phyloP scores from a whole-genome alignment of 2,329 filamentous ascomycete genomes.

The Claviceps maximensis region DNA sequence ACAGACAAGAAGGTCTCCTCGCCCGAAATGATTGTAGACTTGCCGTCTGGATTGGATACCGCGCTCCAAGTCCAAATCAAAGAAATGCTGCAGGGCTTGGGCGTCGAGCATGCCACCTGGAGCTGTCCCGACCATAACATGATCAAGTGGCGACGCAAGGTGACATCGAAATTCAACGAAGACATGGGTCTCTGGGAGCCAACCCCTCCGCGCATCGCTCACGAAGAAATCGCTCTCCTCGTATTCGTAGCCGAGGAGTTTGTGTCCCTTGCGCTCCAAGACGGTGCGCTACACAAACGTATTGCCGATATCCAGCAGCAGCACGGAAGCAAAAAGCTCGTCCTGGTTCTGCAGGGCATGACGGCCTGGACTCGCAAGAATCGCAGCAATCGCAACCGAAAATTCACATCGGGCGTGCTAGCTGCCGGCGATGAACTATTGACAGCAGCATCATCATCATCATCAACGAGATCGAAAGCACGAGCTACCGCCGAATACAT shows the following conservation, averaged over 20 bases:
- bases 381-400: constrained; percentile 50
- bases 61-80: constrained; percentile 32
- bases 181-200: constrained; percentile 53
- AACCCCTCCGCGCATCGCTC: constrained; percentile 32
- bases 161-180: constrained; percentile 49
- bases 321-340: constrained; percentile 39
- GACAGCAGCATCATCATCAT: constrained; percentile 14
- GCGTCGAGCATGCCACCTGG: constrained; percentile 33
- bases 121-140: constrained; percentile 35
- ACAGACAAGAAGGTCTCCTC: constrained; percentile 62
- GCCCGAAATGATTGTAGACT: constrained; percentile 64
- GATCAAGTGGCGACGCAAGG: constrained; percentile 56
- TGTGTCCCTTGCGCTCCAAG: constrained; percentile 41
- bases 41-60: constrained; percentile 43
- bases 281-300: constrained; percentile 46
- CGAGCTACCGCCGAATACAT: constrained; percentile 32
- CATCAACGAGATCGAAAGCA: constrained; percentile 20
- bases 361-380: constrained; percentile 55
- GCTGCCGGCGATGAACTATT: constrained; percentile 18
- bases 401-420: constrained; percentile 53
- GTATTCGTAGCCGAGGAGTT: constrained; percentile 52
- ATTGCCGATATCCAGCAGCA: constrained; percentile 38
- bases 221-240: constrained; percentile 50
- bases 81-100: constrained; percentile 35
- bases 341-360: constrained; percentile 64